Conservation (phyloP, 2,329 filamentous ascomycete species). For the Helminthosporium solani region DNA sequence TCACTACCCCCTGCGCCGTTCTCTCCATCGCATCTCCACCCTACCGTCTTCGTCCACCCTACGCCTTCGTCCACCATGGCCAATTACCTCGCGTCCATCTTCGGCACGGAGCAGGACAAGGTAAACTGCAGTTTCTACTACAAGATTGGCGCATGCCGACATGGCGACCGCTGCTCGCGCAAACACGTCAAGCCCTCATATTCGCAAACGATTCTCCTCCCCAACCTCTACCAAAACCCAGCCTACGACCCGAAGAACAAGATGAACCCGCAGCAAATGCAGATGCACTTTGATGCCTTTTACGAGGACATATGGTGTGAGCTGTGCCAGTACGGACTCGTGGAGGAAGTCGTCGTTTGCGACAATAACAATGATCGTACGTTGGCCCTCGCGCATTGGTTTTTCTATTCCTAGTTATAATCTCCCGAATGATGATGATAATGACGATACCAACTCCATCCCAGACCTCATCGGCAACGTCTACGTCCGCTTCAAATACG, state of each 20-base stretch:
- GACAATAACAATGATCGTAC: slow-evolving; percentile 98
- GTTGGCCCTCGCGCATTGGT: slow-evolving; percentile 36
- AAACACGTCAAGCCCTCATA: slow-evolving; percentile 99
- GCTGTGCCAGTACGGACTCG: slow-evolving; percentile 95
- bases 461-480: slow-evolving; percentile 95
- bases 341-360: slow-evolving; percentile 97
- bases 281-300: slow-evolving; percentile 99
- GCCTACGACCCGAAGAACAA: slow-evolving; percentile 95
- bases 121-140: slow-evolving; percentile 99
- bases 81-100: slow-evolving; percentile 98
- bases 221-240: slow-evolving; percentile 98
- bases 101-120: slow-evolving; percentile 98
- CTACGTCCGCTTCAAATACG: slow-evolving; percentile 99
- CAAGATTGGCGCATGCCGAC: slow-evolving; percentile 98
- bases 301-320: slow-evolving; percentile 99
- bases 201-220: slow-evolving; percentile 94
- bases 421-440: too few relatives aligned
- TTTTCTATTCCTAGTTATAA: not conserved
- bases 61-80: slow-evolving; percentile 65
- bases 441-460: slow-evolving; percentile 7
- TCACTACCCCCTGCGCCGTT: too few relatives aligned
- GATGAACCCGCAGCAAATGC: slow-evolving; percentile 93
- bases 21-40: not conserved
- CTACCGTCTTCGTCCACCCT: not conserved
- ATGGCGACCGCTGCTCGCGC: slow-evolving; percentile 95